These are phyloP conservation scores for Eucalyptus regnans DNA, from an alignment of 345 rosid genomes.

Conservation along the genomic window DNA sequence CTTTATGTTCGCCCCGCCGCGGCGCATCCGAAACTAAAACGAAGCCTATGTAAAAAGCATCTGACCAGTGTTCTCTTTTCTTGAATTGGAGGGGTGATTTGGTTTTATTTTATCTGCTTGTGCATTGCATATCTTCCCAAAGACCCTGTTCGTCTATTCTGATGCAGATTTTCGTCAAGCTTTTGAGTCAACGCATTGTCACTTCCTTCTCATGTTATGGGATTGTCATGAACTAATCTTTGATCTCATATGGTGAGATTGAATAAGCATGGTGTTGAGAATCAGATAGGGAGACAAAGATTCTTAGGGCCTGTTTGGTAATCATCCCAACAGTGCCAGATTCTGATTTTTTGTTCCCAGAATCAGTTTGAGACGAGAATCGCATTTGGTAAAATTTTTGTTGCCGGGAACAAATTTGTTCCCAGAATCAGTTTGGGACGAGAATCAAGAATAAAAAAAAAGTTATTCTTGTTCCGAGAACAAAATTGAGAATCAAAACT, in stretches of 20 bases:
- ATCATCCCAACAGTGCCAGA: too few species aligned
- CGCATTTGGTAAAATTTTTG: too few species aligned
- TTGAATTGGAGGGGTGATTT: neutral
- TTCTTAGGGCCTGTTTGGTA: neutral
- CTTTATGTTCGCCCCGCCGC: neutral
- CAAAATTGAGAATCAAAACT: too few species aligned
- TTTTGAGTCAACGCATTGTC: neutral
- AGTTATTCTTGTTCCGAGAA: too few species aligned
- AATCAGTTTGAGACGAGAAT: too few species aligned
- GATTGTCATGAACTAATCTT: neutral
- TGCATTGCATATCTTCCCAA: neutral
- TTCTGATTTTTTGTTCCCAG: too few species aligned
- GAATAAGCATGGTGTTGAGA: neutral
- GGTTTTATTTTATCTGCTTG: neutral
- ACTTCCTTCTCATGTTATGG: neutral
- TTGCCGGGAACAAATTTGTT: too few species aligned
- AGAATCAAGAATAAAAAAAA: too few species aligned
- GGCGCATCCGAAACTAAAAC: neutral
- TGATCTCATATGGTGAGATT: neutral
- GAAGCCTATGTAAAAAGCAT: neutral
- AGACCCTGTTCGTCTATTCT: neutral
- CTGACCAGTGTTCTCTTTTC: neutral
- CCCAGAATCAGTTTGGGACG: too few species aligned
- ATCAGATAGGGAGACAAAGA: neutral
- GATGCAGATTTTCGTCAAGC: neutral